Evolutionary conservation across 768 basidiomycete genomes (phyloP), one percentile per base, ranked within the genome.

Genomic region (Solioccasus polychromus): DNA sequence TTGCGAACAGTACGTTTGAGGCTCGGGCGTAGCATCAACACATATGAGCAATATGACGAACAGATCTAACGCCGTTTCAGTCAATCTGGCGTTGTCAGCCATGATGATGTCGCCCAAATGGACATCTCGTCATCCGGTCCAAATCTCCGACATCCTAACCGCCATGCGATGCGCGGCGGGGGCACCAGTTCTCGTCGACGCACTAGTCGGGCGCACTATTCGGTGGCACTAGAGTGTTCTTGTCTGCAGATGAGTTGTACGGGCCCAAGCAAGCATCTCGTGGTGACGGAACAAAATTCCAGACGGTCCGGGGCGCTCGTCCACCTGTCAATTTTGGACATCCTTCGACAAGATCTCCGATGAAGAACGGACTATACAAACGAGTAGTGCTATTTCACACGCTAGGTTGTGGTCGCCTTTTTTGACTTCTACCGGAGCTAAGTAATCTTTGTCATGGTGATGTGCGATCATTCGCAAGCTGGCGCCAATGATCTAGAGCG

Each of bases 141-240:
- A 41, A 44, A 62, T 61, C 43, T 59, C 49, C 49, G n/a, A n/a
- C n/a, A 55, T 55, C 40, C 38, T 50, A 29, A 8, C 57, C 53
- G 57, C 60, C 41, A n/a, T n/a, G 53, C 58, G 60, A 62, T 46
- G 60, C n/a, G 58, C 60, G 45, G 48, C 58, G 58, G 59, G 47
- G 17, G 36, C 20, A 10, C 25, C 29, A 31, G 41, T 51, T 59
- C 57, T 48, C 8, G 46, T 46, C 10, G 55, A 52, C 58, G 60
- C 40, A 45, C 45, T 50, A 47, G 15, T 25, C 60, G 58, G 58
- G 24, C 26, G 34, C 29, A 40, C 52, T 51, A 19, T 55, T 59
- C 56, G 58, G 56, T 45, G 36, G 44, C 5, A 55, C 35, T 61
- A 45, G 29, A 12, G 22, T 20, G 24, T 43, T 49, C 48, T 43